These are phyloP conservation scores for Exophiala calicioides DNA, from an alignment of 2,329 filamentous ascomycete species.

Conservation along the genomic window DNA sequence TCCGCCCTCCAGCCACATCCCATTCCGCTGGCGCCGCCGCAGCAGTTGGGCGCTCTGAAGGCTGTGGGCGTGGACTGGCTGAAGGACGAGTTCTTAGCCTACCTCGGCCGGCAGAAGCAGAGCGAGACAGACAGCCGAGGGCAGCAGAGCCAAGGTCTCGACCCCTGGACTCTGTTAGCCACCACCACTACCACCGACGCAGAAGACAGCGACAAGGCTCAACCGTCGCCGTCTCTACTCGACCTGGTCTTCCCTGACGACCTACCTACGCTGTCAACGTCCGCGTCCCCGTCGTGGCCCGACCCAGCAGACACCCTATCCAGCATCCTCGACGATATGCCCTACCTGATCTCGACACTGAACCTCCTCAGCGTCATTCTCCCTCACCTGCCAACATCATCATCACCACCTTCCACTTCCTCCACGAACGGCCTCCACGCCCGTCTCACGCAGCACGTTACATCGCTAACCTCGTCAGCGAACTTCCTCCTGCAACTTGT, in stretches of 20 bases:
- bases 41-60: constrained; percentile 26
- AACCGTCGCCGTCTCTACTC: constrained; percentile 5
- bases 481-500: constrained; percentile 19
- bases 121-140: background rate
- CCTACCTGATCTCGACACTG: constrained; percentile 29
- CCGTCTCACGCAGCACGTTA: constrained; percentile 9
- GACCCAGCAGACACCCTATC: constrained; percentile 12
- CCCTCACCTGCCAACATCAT: constrained; percentile 8
- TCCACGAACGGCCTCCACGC: constrained; percentile 1
- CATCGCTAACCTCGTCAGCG: constrained; percentile 11
- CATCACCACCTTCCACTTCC: background rate
- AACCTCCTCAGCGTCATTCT: constrained; percentile 28
- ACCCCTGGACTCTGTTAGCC: constrained; percentile 4
- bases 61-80: constrained; percentile 32
- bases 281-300: background rate
- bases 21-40: constrained; percentile 21
- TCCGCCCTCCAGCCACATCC: constrained; percentile 25
- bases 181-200: constrained; percentile 1
- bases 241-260: constrained; percentile 25
- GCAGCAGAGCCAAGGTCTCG: constrained; percentile 1
- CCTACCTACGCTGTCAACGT: constrained; percentile 8
- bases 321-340: constrained; percentile 25
- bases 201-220: background rate
- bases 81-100: constrained; percentile 27
- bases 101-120: constrained; percentile 1